Evolutionary conservation across 164 flowering plant species (phyloP).

Genomic region (Saururus chinensis): DNA sequence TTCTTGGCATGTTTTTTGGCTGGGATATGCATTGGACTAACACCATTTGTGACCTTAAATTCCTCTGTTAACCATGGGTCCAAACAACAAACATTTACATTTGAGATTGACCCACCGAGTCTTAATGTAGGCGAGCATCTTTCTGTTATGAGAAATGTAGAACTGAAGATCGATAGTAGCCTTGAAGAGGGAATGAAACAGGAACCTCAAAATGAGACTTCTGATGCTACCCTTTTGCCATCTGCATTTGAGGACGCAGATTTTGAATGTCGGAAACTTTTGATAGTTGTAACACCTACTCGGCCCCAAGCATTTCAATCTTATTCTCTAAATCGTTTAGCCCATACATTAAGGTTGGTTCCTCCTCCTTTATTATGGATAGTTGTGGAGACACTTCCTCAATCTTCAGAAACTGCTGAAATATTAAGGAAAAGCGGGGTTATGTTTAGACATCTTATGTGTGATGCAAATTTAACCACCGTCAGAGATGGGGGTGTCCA

Average conservation of each 20-base stretch:
- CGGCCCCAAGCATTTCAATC: constrained; percentile 57
- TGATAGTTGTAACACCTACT: constrained; percentile 81
- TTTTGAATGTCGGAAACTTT: constrained; percentile 31
- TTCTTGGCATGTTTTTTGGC: constrained; percentile 47
- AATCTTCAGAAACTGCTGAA: constrained; percentile 67
- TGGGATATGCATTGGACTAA: constrained; percentile 61
- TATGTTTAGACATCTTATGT: constrained; percentile 83
- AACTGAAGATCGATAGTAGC: constrained; percentile 5
- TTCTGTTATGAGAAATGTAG: constrained; percentile 4
- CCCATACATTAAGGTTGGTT: constrained; percentile 50
- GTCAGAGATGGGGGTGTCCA: constrained; percentile 32
- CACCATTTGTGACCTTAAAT: constrained; percentile 40
- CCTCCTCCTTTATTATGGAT: constrained; percentile 78
- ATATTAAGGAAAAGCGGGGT: constrained; percentile 65
- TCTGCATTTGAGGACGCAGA: constrained; percentile 14
- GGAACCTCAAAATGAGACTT: constrained; percentile 4
- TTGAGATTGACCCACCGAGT: constrained; percentile 22
- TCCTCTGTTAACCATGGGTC: constrained; percentile 28
- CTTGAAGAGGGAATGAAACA: not conserved
- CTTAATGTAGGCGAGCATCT: constrained; percentile 13
- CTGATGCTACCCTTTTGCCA: constrained; percentile 7
- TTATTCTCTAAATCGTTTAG: constrained; percentile 67
- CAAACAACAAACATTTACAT: constrained; percentile 38
- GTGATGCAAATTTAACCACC: constrained; percentile 46
- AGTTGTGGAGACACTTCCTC: constrained; percentile 72